Evolutionary conservation across 1,284 basidiomycete species (phyloP).

Genomic region (Trichosporon sp.): DNA sequence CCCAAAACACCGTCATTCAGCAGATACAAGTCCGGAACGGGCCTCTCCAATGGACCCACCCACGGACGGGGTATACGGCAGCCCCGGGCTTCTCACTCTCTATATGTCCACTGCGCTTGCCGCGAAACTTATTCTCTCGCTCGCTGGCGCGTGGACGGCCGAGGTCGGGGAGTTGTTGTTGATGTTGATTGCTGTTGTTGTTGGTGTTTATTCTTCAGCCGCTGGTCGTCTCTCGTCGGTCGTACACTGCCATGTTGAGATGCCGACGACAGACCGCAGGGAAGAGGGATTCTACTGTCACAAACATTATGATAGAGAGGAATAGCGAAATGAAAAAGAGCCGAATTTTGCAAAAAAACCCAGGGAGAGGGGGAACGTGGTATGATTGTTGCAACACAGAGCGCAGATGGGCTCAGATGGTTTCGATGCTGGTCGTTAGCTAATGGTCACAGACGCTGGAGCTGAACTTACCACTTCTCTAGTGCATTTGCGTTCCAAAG

Average conservation of each 20-base stretch:
- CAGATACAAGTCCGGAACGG: neutral
- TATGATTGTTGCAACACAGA: constrained; percentile 6
- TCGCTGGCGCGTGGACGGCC: neutral
- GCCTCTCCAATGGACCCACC: constrained; percentile 3
- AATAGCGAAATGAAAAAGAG: constrained; percentile 6
- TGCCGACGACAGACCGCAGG: constrained; percentile 2
- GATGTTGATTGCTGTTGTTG: constrained; percentile 2
- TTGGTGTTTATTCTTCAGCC: neutral
- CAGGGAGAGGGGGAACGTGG: constrained; percentile 4
- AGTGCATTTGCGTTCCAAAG: constrained; percentile 23
- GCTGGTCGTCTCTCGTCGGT: neutral
- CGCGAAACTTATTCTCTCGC: neutral
- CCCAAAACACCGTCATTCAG: constrained; percentile 3
- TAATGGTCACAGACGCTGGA: neutral
- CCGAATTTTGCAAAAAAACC: constrained; percentile 3
- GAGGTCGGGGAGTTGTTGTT: constrained; percentile 1
- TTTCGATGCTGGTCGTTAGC: neutral
- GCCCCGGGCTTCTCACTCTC: constrained; percentile 4
- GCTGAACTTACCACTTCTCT: neutral
- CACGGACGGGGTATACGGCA: neutral
- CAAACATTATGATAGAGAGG: constrained; percentile 18
- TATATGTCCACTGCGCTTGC: neutral
- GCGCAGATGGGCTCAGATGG: constrained; percentile 1
- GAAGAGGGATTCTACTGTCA: constrained; percentile 23
- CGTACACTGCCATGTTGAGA: constrained; percentile 1